A percentile compares a stretch with the other conserved stretches of the same genome.
phyloP scores from a whole-genome alignment of 257 asterid species.

The Eustoma russellianum region DNA sequence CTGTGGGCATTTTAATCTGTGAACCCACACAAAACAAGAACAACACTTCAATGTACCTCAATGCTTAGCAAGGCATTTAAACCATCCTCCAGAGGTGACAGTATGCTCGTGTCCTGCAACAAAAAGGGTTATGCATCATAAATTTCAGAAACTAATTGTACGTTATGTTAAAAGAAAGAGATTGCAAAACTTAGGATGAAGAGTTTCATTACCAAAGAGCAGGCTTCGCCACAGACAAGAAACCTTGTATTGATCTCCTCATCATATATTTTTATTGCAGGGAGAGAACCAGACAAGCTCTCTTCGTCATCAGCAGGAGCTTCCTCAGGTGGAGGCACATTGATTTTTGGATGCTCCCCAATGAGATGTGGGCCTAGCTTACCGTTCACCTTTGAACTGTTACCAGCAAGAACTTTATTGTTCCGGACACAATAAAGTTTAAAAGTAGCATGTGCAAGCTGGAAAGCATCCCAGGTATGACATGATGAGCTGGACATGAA shows the following conservation, averaged over 20 bases:
- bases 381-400: conserved; percentile 24
- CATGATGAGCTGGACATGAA: conserved; percentile 60
- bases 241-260: conserved; percentile 72
- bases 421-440: conserved; percentile 67
- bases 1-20: conserved; percentile 3
- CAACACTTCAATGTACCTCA: conserved; percentile 51
- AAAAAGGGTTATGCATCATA: conserved; percentile 7
- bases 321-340: conserved; percentile 50
- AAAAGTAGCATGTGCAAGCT: conserved; percentile 85
- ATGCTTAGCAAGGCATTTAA: conserved; percentile 73
- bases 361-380: conserved; percentile 57
- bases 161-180: background rate
- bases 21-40: conserved; percentile 1
- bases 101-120: conserved; percentile 52
- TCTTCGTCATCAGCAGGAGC: conserved; percentile 77
- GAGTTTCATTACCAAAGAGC: conserved; percentile 49
- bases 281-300: conserved; percentile 59
- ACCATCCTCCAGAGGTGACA: conserved; percentile 80
- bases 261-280: conserved; percentile 85
- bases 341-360: conserved; percentile 78
- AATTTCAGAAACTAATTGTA: background rate
- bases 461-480: conserved; percentile 95
- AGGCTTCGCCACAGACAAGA: conserved; percentile 74
- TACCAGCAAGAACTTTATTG: conserved; percentile 34
- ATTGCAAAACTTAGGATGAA: conserved; percentile 1